These are phyloP conservation scores for Anthracocystis setariae DNA, from an alignment of 1,284 basidiomycete species.

Conservation along the genomic window DNA sequence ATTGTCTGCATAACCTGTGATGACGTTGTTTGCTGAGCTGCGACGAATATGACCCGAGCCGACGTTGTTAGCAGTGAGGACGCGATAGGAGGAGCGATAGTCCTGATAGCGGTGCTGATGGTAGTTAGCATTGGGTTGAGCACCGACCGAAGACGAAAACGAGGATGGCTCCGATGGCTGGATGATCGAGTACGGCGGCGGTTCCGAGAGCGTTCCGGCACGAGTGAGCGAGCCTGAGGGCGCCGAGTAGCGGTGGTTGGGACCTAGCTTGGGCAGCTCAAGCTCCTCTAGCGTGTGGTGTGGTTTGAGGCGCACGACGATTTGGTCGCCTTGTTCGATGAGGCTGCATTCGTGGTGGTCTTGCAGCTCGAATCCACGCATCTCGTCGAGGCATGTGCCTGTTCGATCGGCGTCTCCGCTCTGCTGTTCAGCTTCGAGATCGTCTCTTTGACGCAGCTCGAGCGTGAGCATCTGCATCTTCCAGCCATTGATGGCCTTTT, in stretches of 20 bases:
- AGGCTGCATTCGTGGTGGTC: conserved; percentile 65
- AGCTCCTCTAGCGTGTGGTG: conserved; percentile 51
- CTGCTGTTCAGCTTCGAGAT: conserved; percentile 40
- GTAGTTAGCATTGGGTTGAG: conserved; percentile 63
- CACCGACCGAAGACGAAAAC: conserved; percentile 63
- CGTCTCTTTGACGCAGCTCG: conserved; percentile 60
- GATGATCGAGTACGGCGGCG: conserved; percentile 56
- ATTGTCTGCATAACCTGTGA: conserved; percentile 8
- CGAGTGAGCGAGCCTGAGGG: conserved; percentile 45
- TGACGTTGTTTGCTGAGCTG: conserved; percentile 6
- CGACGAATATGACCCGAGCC: conserved; percentile 43
- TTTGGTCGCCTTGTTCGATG: conserved; percentile 64
- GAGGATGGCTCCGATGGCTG: conserved; percentile 63
- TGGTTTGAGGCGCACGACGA: conserved; percentile 54
- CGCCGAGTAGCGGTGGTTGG: conserved; percentile 53
- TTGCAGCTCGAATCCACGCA: conserved; percentile 55
- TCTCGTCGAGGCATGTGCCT: conserved; percentile 4
- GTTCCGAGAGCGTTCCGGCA: conserved; percentile 49
- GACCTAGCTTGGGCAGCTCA: conserved; percentile 54
- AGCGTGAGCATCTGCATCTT: conserved; percentile 63
- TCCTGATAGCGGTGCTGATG: conserved; percentile 60
- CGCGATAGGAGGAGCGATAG: conserved; percentile 55
- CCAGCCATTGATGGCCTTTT: conserved; percentile 64
- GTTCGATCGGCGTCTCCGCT: background rate
- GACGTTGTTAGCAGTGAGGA: conserved; percentile 54